A percentile compares a stretch with the other conserved stretches of the same genome.
Evolutionary conservation across 2,329 filamentous ascomycete species (phyloP).

Genomic region (Septoria petroselini): DNA sequence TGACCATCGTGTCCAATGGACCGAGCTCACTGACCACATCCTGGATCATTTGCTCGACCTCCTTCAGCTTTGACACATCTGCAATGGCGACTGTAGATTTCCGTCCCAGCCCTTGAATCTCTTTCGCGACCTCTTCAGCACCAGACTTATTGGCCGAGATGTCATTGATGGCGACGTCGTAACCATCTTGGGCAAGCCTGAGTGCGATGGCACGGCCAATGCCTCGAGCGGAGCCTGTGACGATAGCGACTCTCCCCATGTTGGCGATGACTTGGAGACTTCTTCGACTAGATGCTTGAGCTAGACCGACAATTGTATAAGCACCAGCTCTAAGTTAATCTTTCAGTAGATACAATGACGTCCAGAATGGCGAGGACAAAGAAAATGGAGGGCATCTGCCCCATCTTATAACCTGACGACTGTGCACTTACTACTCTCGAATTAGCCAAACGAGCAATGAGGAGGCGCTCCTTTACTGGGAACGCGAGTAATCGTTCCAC

Average conservation of each 20-base stretch:
- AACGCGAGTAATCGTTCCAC: not conserved
- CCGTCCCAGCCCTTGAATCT: constrained; percentile 53
- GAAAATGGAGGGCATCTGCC: constrained; percentile 1
- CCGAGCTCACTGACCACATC: constrained; percentile 54
- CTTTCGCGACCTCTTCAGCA: constrained; percentile 52
- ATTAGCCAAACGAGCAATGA: not conserved
- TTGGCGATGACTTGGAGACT: not conserved
- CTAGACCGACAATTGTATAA: not conserved
- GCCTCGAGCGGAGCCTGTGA: constrained; percentile 39
- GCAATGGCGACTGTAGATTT: constrained; percentile 56
- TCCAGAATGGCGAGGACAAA: not conserved
- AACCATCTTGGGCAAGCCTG: constrained; percentile 63
- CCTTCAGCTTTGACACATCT: constrained; percentile 57
- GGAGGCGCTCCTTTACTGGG: constrained; percentile 11
- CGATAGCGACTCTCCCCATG: constrained; percentile 34
- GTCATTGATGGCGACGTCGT: constrained; percentile 65
- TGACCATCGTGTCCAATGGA: constrained; percentile 48
- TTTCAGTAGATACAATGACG: not conserved
- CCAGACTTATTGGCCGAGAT: constrained; percentile 52
- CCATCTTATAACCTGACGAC: constrained; percentile 1
- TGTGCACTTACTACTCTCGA: not conserved
- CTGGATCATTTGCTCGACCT: constrained; percentile 55
- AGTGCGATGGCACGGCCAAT: constrained; percentile 60
- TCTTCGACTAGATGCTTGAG: not conserved
- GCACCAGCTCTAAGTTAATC: not conserved